A percentile compares a stretch with the other conserved stretches of the same genome.
Evolutionary conservation across 169 alveolate genomes (phyloP).

Genomic region (Babesia divergens): DNA sequence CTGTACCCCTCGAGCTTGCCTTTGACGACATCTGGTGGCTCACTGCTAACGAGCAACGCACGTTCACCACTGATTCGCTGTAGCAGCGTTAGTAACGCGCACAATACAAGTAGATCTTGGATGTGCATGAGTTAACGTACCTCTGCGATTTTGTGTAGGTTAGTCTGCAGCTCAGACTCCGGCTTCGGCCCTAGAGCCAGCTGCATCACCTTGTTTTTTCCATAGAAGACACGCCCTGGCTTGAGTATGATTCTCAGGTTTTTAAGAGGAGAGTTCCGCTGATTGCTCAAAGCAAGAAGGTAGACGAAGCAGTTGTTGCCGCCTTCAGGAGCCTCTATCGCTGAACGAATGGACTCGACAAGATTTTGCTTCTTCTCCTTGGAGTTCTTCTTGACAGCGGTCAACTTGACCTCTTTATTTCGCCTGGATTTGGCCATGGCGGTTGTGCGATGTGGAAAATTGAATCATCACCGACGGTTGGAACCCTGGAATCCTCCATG

Average conservation of each 20-base stretch:
- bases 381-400: conserved; percentile 51
- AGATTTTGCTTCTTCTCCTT: conserved; percentile 38
- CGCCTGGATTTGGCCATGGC: conserved; percentile 56
- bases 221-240: conserved; percentile 70
- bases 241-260: conserved; percentile 50
- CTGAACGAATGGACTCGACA: conserved; percentile 38
- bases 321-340: conserved; percentile 9
- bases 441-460: neutral
- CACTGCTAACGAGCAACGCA: conserved; percentile 45
- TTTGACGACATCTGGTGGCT: conserved; percentile 49
- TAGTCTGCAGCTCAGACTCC: conserved; percentile 54
- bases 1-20: conserved; percentile 46
- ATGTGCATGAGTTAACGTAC: neutral
- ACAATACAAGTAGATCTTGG: neutral
- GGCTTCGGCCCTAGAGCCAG: conserved; percentile 72
- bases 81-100: neutral
- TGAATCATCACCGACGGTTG: no score
- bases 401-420: neutral
- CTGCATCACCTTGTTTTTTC: conserved; percentile 75
- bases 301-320: conserved; percentile 44
- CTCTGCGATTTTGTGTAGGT: conserved; percentile 66
- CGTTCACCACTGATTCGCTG: conserved; percentile 50
- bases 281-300: conserved; percentile 63
- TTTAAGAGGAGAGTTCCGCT: conserved; percentile 70
- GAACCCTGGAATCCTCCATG: neutral